These are phyloP conservation scores for Colletotrichum sp. DNA, from an alignment of 2,329 filamentous ascomycete genomes.

Conservation along the genomic window DNA sequence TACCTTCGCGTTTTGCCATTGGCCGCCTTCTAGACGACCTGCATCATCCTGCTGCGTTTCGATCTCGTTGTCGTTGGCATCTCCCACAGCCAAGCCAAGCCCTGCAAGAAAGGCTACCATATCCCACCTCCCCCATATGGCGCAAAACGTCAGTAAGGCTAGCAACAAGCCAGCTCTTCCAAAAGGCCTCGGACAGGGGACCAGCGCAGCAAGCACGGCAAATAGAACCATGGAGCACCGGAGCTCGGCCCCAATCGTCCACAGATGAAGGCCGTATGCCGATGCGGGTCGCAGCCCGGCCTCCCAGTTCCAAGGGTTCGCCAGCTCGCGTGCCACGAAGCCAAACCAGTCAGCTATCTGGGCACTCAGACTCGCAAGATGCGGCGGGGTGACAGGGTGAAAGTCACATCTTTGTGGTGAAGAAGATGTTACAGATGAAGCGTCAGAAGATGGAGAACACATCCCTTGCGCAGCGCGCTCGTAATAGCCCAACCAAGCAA, in stretches of 20 bases:
- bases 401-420: background rate
- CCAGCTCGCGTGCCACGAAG: background rate
- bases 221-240: background rate
- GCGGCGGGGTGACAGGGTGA: background rate
- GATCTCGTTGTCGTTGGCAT: background rate
- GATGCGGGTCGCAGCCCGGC: background rate
- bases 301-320: background rate
- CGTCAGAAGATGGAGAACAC: background rate
- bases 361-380: background rate
- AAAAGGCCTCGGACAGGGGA: background rate
- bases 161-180: background rate
- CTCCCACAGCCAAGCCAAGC: background rate
- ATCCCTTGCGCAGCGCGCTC: background rate
- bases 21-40: background rate
- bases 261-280: background rate
- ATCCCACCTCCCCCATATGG: background rate
- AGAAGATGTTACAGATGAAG: background rate
- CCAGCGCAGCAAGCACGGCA: background rate
- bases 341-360: background rate
- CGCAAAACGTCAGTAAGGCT: background rate
- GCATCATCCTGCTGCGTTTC: background rate
- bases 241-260: background rate
- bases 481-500: background rate
- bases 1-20: background rate
- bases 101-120: background rate